Evolutionary conservation across 1,284 basidiomycete species (phyloP).

Genomic region (Erythrobasidium hasegawianum): DNA sequence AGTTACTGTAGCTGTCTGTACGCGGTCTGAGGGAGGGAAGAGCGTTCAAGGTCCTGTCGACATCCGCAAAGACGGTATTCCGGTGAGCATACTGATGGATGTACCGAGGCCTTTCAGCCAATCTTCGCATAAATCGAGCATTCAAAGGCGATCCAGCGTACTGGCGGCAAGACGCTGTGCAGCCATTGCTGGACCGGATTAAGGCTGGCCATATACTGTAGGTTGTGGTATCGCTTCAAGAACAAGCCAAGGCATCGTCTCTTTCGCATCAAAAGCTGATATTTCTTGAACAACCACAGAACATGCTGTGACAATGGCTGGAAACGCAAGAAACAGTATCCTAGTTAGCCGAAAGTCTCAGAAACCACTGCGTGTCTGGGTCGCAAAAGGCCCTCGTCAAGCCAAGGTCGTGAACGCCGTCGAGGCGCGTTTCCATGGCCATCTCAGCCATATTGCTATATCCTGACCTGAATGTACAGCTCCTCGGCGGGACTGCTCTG

Average conservation of each 20-base stretch:
- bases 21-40: conserved; percentile 72
- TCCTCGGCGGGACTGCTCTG: conserved; percentile 12
- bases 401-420: conserved; percentile 4
- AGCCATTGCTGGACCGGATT: conserved; percentile 34
- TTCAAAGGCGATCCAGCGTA: neutral
- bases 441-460: no score
- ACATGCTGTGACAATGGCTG: neutral
- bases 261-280: no score
- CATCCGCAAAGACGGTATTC: conserved; percentile 61
- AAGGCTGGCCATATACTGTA: conserved; percentile 1
- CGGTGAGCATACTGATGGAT: conserved; percentile 57
- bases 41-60: conserved; percentile 61
- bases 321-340: neutral
- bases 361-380: conserved; percentile 19
- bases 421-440: conserved; percentile 19
- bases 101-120: neutral
- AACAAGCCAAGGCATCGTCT: no score
- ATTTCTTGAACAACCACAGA: no score
- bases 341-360: conserved; percentile 9
- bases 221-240: neutral
- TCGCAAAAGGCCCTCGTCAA: conserved; percentile 20
- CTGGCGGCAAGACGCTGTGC: conserved; percentile 26
- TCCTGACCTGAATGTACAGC: conserved; percentile 1
- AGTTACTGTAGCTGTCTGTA: conserved; percentile 85
- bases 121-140: neutral